phyloP scores from a whole-genome alignment of 2,329 filamentous ascomycete species.

The Penicillium occitanis region DNA sequence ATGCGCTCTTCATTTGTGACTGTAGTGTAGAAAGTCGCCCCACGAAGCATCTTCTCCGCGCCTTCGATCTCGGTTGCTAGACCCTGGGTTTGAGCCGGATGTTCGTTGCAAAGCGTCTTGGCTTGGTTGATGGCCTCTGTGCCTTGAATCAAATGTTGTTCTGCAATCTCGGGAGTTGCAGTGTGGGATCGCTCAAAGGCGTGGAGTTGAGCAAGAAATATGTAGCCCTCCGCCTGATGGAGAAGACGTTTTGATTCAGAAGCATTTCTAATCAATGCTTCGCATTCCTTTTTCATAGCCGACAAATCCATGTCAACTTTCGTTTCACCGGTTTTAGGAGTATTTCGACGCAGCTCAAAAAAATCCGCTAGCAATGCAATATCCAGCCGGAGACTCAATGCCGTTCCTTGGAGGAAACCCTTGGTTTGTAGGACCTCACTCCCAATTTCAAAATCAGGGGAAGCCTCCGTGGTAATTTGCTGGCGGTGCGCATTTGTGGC shows the following conservation, averaged over 20 bases:
- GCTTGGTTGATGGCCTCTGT: conserved; percentile 4
- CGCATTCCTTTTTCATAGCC: conserved; percentile 42
- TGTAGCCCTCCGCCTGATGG: conserved; percentile 52
- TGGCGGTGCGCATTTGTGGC: conserved; percentile 35
- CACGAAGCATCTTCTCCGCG: conserved; percentile 48
- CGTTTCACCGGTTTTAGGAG: background rate
- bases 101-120: background rate
- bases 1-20: conserved; percentile 55
- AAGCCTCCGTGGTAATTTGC: conserved; percentile 26
- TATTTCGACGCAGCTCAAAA: conserved; percentile 27
- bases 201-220: conserved; percentile 53
- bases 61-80: conserved; percentile 50
- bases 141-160: background rate
- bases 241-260: conserved; percentile 36
- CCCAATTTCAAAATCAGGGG: conserved; percentile 27
- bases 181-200: conserved; percentile 42
- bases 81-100: conserved; percentile 32
- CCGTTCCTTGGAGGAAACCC: conserved; percentile 41
- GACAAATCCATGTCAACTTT: conserved; percentile 33
- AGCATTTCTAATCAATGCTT: conserved; percentile 44
- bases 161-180: background rate
- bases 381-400: conserved; percentile 53
- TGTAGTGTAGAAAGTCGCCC: conserved; percentile 49
- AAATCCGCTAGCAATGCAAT: conserved; percentile 50
- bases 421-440: conserved; percentile 38